Evolutionary conservation across 2,329 filamentous ascomycete species (phyloP).

Genomic region (Cercospora sojina): DNA sequence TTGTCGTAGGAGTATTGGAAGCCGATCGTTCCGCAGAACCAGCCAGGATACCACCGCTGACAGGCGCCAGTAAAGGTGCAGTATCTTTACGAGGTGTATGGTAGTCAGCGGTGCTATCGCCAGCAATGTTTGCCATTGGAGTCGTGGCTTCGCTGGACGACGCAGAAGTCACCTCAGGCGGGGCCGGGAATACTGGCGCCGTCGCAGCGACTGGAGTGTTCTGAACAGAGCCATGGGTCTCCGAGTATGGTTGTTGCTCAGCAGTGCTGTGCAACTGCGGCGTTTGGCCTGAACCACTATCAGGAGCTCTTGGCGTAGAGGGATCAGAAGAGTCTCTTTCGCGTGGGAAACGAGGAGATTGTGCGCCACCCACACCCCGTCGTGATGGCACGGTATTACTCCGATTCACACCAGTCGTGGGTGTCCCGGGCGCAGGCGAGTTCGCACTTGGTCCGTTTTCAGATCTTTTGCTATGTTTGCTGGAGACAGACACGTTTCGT

Average conservation of each 20-base stretch:
- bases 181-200: constrained; percentile 36
- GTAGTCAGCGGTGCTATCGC: constrained; percentile 35
- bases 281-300: constrained; percentile 2
- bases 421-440: constrained; percentile 50
- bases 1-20: constrained; percentile 32
- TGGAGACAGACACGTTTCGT: constrained; percentile 88
- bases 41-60: constrained; percentile 22
- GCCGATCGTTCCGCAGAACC: constrained; percentile 30
- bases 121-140: constrained; percentile 34
- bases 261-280: not conserved
- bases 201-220: constrained; percentile 32
- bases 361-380: constrained; percentile 63
- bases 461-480: constrained; percentile 77
- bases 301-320: constrained; percentile 46
- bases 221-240: constrained; percentile 32
- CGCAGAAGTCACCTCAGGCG: constrained; percentile 42
- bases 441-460: constrained; percentile 68
- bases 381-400: constrained; percentile 96
- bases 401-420: constrained; percentile 58
- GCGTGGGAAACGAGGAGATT: constrained; percentile 62
- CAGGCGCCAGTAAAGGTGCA: constrained; percentile 40
- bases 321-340: constrained; percentile 53
- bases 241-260: constrained; percentile 27
- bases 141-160: constrained; percentile 43
- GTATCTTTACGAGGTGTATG: constrained; percentile 37